Conservation (phyloP, 2,329 filamentous ascomycete species). For the Orbilia oligospora region DNA sequence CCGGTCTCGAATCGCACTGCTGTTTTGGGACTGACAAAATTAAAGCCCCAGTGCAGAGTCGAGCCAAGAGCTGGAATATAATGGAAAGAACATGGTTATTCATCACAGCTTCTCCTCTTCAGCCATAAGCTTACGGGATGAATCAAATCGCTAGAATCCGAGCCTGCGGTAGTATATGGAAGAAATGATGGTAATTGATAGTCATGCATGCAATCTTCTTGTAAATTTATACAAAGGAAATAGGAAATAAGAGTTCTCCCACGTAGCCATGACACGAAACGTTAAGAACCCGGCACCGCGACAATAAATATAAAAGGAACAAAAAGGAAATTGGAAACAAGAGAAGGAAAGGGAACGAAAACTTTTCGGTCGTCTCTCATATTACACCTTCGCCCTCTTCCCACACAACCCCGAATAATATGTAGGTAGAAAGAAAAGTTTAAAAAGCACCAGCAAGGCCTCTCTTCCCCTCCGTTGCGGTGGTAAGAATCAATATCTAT, state of each 20-base stretch:
- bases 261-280: constrained; percentile 27
- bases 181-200: constrained; percentile 24
- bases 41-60: too few species aligned
- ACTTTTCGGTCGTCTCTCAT: constrained; percentile 54
- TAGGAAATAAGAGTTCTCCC: not conserved
- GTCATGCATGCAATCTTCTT: constrained; percentile 42
- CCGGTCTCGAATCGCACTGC: constrained; percentile 41
- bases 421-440: constrained; percentile 38
- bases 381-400: constrained; percentile 32
- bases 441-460: constrained; percentile 5
- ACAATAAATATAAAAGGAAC: constrained; percentile 15
- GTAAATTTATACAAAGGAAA: constrained; percentile 54
- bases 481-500: constrained; percentile 9
- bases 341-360: constrained; percentile 19
- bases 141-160: not conserved
- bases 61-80: not conserved
- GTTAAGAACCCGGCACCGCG: not conserved
- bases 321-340: constrained; percentile 29
- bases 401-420: constrained; percentile 16
- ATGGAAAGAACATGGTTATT: not conserved
- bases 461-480: not conserved
- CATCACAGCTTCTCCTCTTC: not conserved
- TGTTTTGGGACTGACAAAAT: constrained; percentile 17
- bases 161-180: not conserved
- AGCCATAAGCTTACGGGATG: constrained; percentile 17